A percentile compares a stretch with the other conserved stretches of the same genome.
These are phyloP conservation scores for Talaromyces borbonicus DNA, from an alignment of 495 filamentous ascomycete species.

Conservation along the genomic window DNA sequence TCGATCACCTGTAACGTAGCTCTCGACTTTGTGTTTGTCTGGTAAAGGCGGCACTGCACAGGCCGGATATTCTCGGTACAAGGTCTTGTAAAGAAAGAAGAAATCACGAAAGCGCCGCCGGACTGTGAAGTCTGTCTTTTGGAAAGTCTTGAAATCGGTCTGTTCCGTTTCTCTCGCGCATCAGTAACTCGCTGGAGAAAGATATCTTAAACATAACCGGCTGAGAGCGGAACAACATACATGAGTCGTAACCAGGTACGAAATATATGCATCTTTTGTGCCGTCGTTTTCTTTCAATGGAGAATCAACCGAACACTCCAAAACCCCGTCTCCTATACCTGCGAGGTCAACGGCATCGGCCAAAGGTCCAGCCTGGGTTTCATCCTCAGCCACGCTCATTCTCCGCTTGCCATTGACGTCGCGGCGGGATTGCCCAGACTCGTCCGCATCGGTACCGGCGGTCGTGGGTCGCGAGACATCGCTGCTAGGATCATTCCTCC, in stretches of 20 bases:
- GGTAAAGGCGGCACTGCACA: constrained; percentile 90
- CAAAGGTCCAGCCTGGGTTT: constrained; percentile 42
- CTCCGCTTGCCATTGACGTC: constrained; percentile 45
- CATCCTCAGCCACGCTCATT: constrained; percentile 35
- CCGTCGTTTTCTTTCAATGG: constrained; percentile 92
- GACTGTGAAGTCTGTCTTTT: constrained; percentile 62
- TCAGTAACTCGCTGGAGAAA: too few species aligned
- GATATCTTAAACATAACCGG: not conserved
- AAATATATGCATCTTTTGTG: constrained; percentile 95
- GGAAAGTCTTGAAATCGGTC: constrained; percentile 91
- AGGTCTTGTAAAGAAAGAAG: constrained; percentile 87
- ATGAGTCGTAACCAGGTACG: constrained; percentile 84
- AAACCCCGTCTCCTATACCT: constrained; percentile 63
- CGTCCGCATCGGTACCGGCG: constrained; percentile 33
- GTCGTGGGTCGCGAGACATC: constrained; percentile 40
- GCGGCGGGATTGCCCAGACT: constrained; percentile 17
- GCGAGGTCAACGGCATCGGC: constrained; percentile 52
- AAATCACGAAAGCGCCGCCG: constrained; percentile 95
- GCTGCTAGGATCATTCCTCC: constrained; percentile 44
- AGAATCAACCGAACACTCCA: constrained; percentile 72
- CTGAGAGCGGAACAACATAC: constrained; percentile 38
- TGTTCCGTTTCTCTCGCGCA: too few species aligned
- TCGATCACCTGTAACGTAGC: constrained; percentile 85
- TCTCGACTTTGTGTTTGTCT: constrained; percentile 96
- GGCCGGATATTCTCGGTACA: constrained; percentile 76